Evolutionary conservation across 2,329 filamentous ascomycete genomes (phyloP), one percentile per base, ranked within the genome.

Genomic region (Sporothrix dimorphospora): DNA sequence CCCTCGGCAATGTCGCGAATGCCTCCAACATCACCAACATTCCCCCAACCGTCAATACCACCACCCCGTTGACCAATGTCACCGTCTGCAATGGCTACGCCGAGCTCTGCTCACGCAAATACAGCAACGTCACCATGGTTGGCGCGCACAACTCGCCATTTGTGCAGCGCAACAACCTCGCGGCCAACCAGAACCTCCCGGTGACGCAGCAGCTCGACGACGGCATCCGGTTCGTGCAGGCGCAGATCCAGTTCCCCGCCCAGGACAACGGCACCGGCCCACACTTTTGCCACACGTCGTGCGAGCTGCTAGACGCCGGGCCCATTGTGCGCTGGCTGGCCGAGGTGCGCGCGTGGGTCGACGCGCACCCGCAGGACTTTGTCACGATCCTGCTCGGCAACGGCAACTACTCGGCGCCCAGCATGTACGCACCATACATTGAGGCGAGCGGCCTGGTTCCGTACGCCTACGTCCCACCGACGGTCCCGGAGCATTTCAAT

Each of bases 341-440:
- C 7, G 85, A 84, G 0, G 91, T 97, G 14, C 85, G 85, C 47
- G 80, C 83, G 57, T 98, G 94, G 94, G 89, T 98, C 2, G 85
- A 87, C 7, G 77, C 79, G 0, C 90, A 98, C 76, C 94, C 94
- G 0, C 95, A 93, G 82, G 94, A 98, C 75, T 92, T 98, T 1
- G 88, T 98, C 34, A 94, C 93, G 1, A 90, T 98, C 75, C 85
- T 98, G 21, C 90, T 98, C 68, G 94, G 91, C 72, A 98, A 98
- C 80, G 90, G 88, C 77, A 92, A 94, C 81, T 92, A 91, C 79
- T 89, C 90, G n/a, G 77, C 77, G 1, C 83, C 87, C 1, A 82
- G 84, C 4, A 84, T 91, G 0, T 97, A 93, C 79, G 88, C 86
- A 6, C 85, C 85, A 0, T 90, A 89, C 45, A 91, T 98, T 75